Conservation (phyloP, 192 early-diverging fungal genomes). For the Thoreauomyces humboldtii region DNA sequence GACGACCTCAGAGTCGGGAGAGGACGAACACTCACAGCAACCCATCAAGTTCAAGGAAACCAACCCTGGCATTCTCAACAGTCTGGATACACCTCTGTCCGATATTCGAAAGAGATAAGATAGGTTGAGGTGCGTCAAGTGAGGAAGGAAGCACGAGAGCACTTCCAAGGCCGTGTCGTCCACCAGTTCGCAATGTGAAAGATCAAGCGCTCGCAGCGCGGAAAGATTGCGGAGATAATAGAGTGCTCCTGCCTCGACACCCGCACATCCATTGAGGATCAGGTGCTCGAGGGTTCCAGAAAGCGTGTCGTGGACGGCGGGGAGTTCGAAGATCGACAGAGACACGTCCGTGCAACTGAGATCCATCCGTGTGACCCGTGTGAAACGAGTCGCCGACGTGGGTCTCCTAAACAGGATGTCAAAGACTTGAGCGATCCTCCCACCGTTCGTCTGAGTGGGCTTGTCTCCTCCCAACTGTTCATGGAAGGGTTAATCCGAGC, state of each 20-base stretch:
- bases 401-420: neutral
- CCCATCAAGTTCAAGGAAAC: constrained; percentile 42
- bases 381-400: constrained; percentile 24
- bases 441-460: neutral
- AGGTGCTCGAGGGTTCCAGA: constrained; percentile 29
- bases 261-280: constrained; percentile 42
- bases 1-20: neutral
- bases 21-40: constrained; percentile 37
- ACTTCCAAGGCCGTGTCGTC: constrained; percentile 43
- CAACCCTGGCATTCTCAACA: constrained; percentile 38
- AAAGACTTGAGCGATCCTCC: neutral
- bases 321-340: constrained; percentile 19
- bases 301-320: constrained; percentile 1
- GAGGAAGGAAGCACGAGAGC: constrained; percentile 29
- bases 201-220: constrained; percentile 32
- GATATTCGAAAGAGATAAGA: constrained; percentile 47
- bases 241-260: constrained; percentile 32
- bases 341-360: constrained; percentile 44
- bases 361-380: constrained; percentile 30
- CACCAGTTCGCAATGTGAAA: constrained; percentile 43
- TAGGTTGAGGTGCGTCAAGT: constrained; percentile 42
- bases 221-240: constrained; percentile 26
- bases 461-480: constrained; percentile 14
- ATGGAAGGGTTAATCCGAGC: too few relatives aligned
- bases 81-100: constrained; percentile 36